A percentile compares a stretch with the other conserved stretches of the same genome.
These are phyloP conservation scores for Juncus effusus DNA, from an alignment of 176 grass and related monocot genomes.

Conservation along the genomic window DNA sequence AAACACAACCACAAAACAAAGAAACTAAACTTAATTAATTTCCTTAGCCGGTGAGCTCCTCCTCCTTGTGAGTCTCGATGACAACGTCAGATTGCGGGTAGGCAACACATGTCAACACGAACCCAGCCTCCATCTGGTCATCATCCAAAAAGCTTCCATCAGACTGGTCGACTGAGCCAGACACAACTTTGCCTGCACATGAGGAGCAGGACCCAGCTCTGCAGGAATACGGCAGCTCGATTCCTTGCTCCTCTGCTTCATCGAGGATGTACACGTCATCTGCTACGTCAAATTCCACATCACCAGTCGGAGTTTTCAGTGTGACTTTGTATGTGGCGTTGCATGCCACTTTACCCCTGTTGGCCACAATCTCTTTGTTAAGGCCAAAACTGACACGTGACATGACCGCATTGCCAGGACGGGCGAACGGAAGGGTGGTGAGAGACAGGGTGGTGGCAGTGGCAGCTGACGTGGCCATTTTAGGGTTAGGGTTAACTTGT, in stretches of 20 bases:
- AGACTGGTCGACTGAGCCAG: slow-evolving; percentile 58
- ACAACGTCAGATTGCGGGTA: slow-evolving; percentile 68
- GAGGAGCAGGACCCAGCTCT: slow-evolving; percentile 65
- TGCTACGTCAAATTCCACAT: slow-evolving; percentile 52
- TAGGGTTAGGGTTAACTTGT: slow-evolving; percentile 1
- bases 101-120: slow-evolving; percentile 69
- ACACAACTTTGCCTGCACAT: slow-evolving; percentile 60
- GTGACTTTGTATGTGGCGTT: slow-evolving; percentile 56
- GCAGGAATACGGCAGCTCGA: slow-evolving; percentile 78
- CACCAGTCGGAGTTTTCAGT: slow-evolving; percentile 42
- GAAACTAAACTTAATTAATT: slow-evolving; percentile 7
- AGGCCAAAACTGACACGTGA: slow-evolving; percentile 25
- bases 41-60: slow-evolving; percentile 39
- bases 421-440: slow-evolving; percentile 28
- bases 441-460: slow-evolving; percentile 42
- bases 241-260: slow-evolving; percentile 47
- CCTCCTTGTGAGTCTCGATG: slow-evolving; percentile 91
- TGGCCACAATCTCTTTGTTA: slow-evolving; percentile 6
- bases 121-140: slow-evolving; percentile 44
- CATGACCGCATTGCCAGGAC: background rate
- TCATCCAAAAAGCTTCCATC: slow-evolving; percentile 73
- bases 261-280: slow-evolving; percentile 67
- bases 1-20: background rate
- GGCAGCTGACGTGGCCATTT: slow-evolving; percentile 32
- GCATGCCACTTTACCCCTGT: slow-evolving; percentile 7